A percentile compares a stretch with the other conserved stretches of the same genome.
phyloP scores from a whole-genome alignment of 202 grass and related monocot species.

The Digitaria exilis region DNA sequence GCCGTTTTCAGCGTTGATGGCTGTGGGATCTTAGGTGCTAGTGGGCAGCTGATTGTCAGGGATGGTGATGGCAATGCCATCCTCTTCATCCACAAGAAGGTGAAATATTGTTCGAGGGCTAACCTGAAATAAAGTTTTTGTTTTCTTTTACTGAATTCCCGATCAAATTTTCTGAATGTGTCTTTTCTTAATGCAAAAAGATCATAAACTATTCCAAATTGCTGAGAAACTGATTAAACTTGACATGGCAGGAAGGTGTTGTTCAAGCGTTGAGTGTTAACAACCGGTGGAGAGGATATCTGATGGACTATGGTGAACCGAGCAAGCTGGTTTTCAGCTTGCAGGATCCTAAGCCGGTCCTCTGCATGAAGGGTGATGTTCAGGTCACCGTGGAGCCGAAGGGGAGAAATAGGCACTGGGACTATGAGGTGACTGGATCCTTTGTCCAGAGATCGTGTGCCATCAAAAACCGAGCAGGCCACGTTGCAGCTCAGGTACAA shows the following conservation, averaged over 20 bases:
- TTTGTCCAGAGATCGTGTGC: constrained; percentile 70
- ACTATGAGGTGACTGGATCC: constrained; percentile 80
- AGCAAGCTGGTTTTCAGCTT: constrained; percentile 77
- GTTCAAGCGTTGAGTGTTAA: constrained; percentile 73
- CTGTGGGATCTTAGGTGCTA: constrained; percentile 69
- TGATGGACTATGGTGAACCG: constrained; percentile 59
- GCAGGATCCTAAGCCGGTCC: constrained; percentile 62
- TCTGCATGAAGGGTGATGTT: constrained; percentile 53
- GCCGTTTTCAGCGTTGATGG: constrained; percentile 73
- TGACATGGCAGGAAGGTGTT: constrained; percentile 53
- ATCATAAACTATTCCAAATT: background rate
- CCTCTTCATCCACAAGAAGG: constrained; percentile 82
- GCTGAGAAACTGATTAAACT: constrained; percentile 8
- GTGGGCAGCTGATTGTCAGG: constrained; percentile 68
- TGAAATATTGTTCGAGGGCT: background rate
- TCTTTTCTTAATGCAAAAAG: background rate
- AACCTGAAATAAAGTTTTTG: background rate
- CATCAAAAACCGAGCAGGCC: constrained; percentile 63
- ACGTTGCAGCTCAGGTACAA: constrained; percentile 72
- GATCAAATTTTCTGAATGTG: background rate
- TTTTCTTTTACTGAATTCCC: background rate
- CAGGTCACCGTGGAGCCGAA: constrained; percentile 62
- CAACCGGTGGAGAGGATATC: constrained; percentile 75
- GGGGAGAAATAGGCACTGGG: constrained; percentile 56
- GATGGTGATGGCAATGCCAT: constrained; percentile 63